Evolutionary conservation across 805 yeast species (phyloP), one percentile per base, ranked within the genome.

Genomic region (Pichia kluyveri): DNA sequence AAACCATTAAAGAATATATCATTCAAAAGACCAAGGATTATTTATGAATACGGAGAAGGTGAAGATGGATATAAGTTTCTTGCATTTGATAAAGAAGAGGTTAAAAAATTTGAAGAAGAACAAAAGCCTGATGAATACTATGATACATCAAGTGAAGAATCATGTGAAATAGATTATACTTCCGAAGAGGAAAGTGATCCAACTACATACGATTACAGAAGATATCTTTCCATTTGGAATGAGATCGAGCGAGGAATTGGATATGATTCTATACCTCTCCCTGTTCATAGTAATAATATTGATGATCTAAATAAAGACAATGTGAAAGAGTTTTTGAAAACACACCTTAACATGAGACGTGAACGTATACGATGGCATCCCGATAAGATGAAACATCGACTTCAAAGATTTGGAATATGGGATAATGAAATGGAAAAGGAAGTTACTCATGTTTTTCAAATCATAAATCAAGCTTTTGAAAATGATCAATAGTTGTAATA

Each of bases 321-420:
- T 8, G 46, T 64, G 14, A 15, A 19, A 5, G 23, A 14, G 1
- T 63, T 64, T 42, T 31, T 64, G 5, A 38, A 39, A 8, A 34
- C 50, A 2, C 43, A 43, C 37, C 48, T 54, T 7, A 51, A 63
- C 10, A 50, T 69, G 26, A 77, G 73, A 49, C 54, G 50, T 30
- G 88, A 82, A 54, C 60, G 88, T 47, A 60, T 82, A 7, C 62
- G 76, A 51, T 82, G 88, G 88, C 89, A 82, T 59, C 89, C 89
- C 1, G 89, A 82, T 57, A 75, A 72, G 56, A 75, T 82, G 80
- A 56, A 56, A 4, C 38, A 37, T 51, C 60, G 48, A 37, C 58
- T 49, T 26, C 51, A 47, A 15, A 23, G 38, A 15, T 17, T 30
- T 31, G 41, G 45, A 12, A 48, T 45, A 26, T 40, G 45, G 30